phyloP scores from a whole-genome alignment of 768 basidiomycete species.

The Tylopilus rubrobrunneus region DNA sequence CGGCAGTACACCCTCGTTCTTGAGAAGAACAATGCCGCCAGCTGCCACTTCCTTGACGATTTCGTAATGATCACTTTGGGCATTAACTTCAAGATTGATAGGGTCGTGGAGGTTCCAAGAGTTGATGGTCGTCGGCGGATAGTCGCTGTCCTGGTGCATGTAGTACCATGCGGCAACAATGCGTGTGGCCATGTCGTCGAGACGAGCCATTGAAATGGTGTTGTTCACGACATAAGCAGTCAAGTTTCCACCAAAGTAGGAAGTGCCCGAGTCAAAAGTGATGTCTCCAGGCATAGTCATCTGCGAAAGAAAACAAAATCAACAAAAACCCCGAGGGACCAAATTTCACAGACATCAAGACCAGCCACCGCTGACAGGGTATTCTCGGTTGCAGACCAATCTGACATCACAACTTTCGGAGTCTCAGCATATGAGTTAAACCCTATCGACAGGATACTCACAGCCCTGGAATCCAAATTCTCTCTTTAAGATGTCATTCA shows the following conservation, averaged over 20 bases:
- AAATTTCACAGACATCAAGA: slow-evolving; percentile 46
- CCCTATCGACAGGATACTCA: slow-evolving; percentile 17
- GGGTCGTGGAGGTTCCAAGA: slow-evolving; percentile 28
- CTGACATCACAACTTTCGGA: slow-evolving; percentile 46
- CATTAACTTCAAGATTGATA: slow-evolving; percentile 46
- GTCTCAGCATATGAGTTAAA: background rate
- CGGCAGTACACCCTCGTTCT: slow-evolving; percentile 60
- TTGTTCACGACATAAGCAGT: slow-evolving; percentile 57
- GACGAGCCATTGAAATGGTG: slow-evolving; percentile 50
- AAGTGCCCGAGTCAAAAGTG: slow-evolving; percentile 32
- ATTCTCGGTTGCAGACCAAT: slow-evolving; percentile 58
- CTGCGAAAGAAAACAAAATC: slow-evolving; percentile 27
- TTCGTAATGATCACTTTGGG: slow-evolving; percentile 49
- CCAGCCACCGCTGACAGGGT: slow-evolving; percentile 54
- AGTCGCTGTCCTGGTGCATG: slow-evolving; percentile 29
- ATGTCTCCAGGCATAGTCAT: slow-evolving; percentile 75
- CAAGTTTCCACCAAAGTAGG: slow-evolving; percentile 59
- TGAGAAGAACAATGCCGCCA: slow-evolving; percentile 63
- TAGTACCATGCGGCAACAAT: slow-evolving; percentile 64
- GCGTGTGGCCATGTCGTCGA: slow-evolving; percentile 71
- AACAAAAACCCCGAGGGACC: background rate
- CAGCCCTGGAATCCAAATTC: slow-evolving; percentile 69
- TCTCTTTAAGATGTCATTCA: slow-evolving; percentile 60
- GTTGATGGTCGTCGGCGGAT: slow-evolving; percentile 25
- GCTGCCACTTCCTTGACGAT: slow-evolving; percentile 61